A percentile compares a stretch with the other conserved stretches of the same genome.
phyloP scores from a whole-genome alignment of 176 grass and related monocot species.

The Elaeis guineensis region DNA sequence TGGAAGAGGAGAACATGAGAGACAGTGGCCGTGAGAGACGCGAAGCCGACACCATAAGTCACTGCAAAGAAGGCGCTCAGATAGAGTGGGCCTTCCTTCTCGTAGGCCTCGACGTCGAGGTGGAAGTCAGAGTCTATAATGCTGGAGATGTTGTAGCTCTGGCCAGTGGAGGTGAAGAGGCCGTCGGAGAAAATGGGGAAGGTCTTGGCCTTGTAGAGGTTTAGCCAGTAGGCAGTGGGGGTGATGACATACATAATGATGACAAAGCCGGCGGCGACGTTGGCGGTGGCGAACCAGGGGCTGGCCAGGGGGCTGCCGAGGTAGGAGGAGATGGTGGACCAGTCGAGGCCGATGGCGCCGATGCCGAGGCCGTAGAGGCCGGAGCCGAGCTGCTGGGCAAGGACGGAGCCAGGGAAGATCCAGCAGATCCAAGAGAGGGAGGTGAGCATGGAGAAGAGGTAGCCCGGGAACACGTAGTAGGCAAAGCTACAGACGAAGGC shows the following conservation, averaged over 20 bases:
- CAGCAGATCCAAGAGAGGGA: conserved; percentile 95
- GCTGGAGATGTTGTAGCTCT: conserved; percentile 66
- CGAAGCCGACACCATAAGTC: conserved; percentile 76
- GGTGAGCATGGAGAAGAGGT: conserved; percentile 88
- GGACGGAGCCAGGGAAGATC: conserved; percentile 58
- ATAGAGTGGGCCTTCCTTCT: conserved; percentile 61
- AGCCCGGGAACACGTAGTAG: conserved; percentile 78
- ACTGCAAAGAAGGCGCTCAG: conserved; percentile 75
- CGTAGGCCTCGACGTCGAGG: conserved; percentile 51
- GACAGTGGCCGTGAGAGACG: conserved; percentile 67
- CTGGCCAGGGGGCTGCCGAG: conserved; percentile 86
- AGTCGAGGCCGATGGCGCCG: conserved; percentile 70
- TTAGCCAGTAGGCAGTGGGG: conserved; percentile 56
- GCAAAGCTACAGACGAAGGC: conserved; percentile 78
- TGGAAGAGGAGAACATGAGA: conserved; percentile 86
- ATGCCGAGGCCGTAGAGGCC: conserved; percentile 65
- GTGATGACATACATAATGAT: conserved; percentile 68
- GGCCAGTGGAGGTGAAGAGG: conserved; percentile 46
- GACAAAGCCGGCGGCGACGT: conserved; percentile 65
- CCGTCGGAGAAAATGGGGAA: conserved; percentile 89
- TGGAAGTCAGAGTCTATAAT: conserved; percentile 72
- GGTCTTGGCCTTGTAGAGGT: conserved; percentile 59
- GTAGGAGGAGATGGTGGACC: conserved; percentile 71
- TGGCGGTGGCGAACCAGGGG: conserved; percentile 92
- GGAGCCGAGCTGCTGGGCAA: conserved; percentile 76